phyloP scores from a whole-genome alignment of 2,329 filamentous ascomycete species.

The Thelonectria blattea region DNA sequence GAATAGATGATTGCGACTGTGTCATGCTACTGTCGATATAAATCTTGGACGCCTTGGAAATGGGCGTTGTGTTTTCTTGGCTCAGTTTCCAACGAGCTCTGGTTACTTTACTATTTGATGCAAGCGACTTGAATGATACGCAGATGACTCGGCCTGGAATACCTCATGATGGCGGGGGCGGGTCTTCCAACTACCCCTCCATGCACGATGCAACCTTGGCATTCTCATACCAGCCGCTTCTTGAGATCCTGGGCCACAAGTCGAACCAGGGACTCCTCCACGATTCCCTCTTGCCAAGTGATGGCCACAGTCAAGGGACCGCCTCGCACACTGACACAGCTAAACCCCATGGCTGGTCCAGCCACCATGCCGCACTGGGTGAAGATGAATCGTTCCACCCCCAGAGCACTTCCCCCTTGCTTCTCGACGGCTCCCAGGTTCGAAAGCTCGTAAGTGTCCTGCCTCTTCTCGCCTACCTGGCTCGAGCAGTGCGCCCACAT shows the following conservation, averaged over 20 bases:
- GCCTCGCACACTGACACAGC: constrained; percentile 16
- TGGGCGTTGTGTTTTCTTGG: no score
- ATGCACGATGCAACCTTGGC: neutral
- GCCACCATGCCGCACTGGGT: constrained; percentile 17
- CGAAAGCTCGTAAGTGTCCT: constrained; percentile 22
- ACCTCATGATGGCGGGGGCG: constrained; percentile 8
- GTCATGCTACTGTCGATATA: neutral
- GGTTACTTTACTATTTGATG: no score
- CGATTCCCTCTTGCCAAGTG: constrained; percentile 17
- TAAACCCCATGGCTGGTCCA: constrained; percentile 21
- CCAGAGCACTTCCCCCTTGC: fast-evolving
- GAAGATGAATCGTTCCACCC: constrained; percentile 15
- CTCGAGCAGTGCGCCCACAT: neutral
- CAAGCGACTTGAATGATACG: no score
- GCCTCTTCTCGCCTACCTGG: neutral
- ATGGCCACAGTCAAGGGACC: constrained; percentile 9
- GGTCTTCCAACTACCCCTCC: neutral
- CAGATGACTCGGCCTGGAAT: neutral
- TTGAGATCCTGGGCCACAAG: neutral
- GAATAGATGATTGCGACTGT: neutral
- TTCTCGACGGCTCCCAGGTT: constrained; percentile 11
- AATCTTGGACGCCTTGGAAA: neutral
- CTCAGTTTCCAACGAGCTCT: no score
- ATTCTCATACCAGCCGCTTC: neutral
- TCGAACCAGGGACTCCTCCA: constrained; percentile 10